These are phyloP conservation scores for Talaromyces sp. DNA, from an alignment of 2,329 filamentous ascomycete genomes.

Conservation along the genomic window DNA sequence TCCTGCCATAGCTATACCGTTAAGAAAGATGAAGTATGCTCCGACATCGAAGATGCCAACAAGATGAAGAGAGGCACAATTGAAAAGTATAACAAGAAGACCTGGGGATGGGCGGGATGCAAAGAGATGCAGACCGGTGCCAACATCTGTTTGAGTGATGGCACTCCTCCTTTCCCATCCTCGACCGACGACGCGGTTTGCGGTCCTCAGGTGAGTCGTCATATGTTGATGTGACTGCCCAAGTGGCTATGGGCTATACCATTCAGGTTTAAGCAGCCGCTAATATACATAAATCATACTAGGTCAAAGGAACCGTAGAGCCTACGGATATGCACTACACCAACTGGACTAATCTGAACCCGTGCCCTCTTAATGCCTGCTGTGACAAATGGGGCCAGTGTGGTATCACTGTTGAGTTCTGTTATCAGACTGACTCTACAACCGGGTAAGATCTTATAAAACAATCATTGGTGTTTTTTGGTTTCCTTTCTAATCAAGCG, in stretches of 20 bases:
- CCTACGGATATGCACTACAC: background rate
- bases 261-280: no score
- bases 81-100: background rate
- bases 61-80: no score
- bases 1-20: no score
- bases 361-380: slow-evolving; percentile 50
- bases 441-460: background rate
- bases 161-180: background rate
- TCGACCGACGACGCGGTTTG: background rate
- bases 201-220: background rate
- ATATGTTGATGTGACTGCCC: background rate
- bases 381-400: slow-evolving; percentile 52
- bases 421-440: slow-evolving; percentile 33
- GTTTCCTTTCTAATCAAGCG: slow-evolving; percentile 7
- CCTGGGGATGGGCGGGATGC: background rate
- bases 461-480: no score
- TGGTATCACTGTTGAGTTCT: slow-evolving; percentile 50
- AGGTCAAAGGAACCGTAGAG: background rate
- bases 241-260: no score
- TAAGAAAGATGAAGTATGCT: no score
- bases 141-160: background rate
- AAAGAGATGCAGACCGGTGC: background rate
- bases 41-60: no score
- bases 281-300: no score
- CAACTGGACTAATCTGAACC: slow-evolving; percentile 36